Percentiles rank a stretch among this genome's conserved stretches.
Evolutionary conservation across 352 stramenopile genomes (phyloP).

Genomic region (Aphanomyces stellatus): DNA sequence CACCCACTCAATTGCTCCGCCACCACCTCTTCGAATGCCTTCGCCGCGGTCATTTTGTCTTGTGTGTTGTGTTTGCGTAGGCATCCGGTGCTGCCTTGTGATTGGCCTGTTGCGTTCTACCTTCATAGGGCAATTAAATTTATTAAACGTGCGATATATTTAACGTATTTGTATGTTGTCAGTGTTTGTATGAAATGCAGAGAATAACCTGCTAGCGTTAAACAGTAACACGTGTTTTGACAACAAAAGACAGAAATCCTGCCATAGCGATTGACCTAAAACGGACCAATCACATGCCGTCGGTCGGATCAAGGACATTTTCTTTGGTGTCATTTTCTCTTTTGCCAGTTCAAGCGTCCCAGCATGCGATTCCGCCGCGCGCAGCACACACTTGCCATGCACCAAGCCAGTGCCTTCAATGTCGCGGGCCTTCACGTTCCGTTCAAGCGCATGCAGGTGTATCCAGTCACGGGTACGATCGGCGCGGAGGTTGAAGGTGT

Average conservation of each 20-base stretch:
- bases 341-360: too few relatives aligned
- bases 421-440: not conserved
- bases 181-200: too few relatives aligned
- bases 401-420: too few relatives aligned
- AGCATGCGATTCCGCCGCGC: too few relatives aligned
- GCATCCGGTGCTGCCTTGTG: not conserved
- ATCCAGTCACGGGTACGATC: not conserved
- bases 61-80: not conserved
- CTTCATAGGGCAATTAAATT: too few relatives aligned
- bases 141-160: too few relatives aligned
- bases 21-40: not conserved
- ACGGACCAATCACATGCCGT: not conserved
- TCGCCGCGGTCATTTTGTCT: not conserved
- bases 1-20: constrained; percentile 19
- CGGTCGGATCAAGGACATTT: not conserved
- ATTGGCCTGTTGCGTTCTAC: not conserved
- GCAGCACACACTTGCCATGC: not conserved
- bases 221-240: too few relatives aligned
- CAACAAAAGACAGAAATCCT: too few relatives aligned
- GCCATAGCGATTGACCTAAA: too few relatives aligned
- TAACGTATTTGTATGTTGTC: too few relatives aligned
- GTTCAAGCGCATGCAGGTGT: not conserved
- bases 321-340: not conserved
- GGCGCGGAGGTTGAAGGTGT: not conserved
- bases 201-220: too few relatives aligned